A percentile compares a stretch with the other conserved stretches of the same genome.
These are phyloP conservation scores for Malus orientalis DNA, from an alignment of 306 rosid species.

Conservation along the genomic window DNA sequence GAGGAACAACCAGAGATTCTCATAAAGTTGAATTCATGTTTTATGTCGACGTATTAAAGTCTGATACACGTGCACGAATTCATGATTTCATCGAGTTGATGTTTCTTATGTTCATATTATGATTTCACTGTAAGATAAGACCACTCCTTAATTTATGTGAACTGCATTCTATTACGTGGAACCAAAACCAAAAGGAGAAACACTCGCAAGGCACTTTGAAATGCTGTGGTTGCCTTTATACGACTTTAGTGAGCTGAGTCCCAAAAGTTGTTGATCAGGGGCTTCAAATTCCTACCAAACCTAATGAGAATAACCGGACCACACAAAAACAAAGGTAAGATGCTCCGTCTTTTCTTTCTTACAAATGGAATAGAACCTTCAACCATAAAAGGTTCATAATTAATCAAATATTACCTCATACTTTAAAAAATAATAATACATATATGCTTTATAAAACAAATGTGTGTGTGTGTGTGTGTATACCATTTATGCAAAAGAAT, in stretches of 20 bases:
- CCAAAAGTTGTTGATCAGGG: conserved; percentile 20
- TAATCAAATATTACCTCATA: neutral
- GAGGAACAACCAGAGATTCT: neutral
- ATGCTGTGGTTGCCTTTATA: conserved; percentile 30
- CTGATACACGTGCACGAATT: neutral
- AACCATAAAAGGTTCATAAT: neutral
- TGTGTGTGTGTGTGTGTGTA: no score
- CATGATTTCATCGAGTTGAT: neutral
- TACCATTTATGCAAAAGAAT: no score
- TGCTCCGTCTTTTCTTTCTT: neutral
- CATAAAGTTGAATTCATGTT: fast-evolving
- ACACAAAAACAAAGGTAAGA: neutral
- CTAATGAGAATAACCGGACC: conserved; percentile 18
- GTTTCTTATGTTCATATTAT: neutral
- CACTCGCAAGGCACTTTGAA: neutral
- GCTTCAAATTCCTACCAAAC: conserved; percentile 5
- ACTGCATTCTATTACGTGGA: neutral
- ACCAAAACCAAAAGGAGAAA: conserved; percentile 5
- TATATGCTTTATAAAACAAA: no score
- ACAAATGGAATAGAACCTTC: conserved; percentile 4
- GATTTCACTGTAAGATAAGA: no score
- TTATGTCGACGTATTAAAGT: no score
- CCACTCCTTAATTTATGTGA: no score
- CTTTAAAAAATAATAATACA: no score
- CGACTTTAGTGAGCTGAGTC: conserved; percentile 27